These are phyloP conservation scores for Oxytropis ochrocephala DNA, from an alignment of 306 rosid species.

Conservation along the genomic window DNA sequence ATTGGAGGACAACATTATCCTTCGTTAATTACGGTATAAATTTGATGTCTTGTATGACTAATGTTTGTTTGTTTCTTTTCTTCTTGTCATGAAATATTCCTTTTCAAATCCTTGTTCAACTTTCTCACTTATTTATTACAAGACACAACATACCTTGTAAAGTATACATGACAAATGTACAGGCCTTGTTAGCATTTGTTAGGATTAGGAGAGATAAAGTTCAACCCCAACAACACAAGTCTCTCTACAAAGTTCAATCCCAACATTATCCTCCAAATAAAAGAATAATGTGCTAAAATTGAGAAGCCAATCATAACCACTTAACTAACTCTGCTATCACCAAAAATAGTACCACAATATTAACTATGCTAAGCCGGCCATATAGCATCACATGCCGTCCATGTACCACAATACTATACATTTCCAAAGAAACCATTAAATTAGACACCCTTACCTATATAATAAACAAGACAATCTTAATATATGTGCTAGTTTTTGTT, in stretches of 20 bases:
- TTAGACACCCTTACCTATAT: neutral
- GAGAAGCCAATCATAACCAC: neutral
- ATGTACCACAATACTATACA: neutral
- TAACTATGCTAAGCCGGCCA: conserved; percentile 28
- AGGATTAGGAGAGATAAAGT: neutral
- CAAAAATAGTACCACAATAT: neutral
- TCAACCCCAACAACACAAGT: conserved; percentile 3
- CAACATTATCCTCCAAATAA: neutral
- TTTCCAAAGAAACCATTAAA: neutral
- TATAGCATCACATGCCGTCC: conserved; percentile 30
- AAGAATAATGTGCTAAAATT: neutral
- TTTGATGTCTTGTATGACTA: neutral
- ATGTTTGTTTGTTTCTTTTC: neutral
- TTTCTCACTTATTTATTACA: neutral
- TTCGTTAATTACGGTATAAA: neutral
- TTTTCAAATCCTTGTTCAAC: neutral
- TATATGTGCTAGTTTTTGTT: neutral
- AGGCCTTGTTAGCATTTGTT: neutral
- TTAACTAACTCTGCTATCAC: neutral
- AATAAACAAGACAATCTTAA: neutral
- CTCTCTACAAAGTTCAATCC: neutral
- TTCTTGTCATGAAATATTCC: neutral
- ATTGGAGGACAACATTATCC: neutral
- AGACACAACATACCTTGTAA: too few relatives aligned
- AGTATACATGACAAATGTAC: conserved; percentile 22